These are phyloP conservation scores for Puccinia coronata DNA, from an alignment of 1,284 basidiomycete species.

Conservation along the genomic window DNA sequence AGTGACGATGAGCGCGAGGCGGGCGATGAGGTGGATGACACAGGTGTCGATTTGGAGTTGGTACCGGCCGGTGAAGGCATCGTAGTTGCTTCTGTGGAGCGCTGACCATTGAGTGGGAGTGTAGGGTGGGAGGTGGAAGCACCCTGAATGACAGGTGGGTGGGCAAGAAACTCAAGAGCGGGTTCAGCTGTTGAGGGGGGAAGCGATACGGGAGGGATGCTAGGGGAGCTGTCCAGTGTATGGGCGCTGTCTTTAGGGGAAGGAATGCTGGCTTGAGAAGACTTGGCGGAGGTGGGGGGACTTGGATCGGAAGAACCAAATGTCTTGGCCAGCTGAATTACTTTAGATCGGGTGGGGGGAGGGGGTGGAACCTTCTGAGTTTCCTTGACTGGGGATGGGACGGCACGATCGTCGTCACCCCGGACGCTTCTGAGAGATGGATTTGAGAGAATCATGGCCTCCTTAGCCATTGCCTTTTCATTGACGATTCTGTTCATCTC, in stretches of 20 bases:
- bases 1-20: background rate
- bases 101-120: constrained; percentile 7
- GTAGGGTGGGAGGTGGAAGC: background rate
- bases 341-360: constrained; percentile 45
- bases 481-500: constrained; percentile 36
- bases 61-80: background rate
- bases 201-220: background rate
- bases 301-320: constrained; percentile 17
- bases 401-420: background rate
- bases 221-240: background rate
- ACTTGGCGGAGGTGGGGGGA: background rate
- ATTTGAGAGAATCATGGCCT: constrained; percentile 22
- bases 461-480: constrained; percentile 39
- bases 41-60: constrained; percentile 14
- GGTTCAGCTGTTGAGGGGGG: background rate
- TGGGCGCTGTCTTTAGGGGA: background rate
- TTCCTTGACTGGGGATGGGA: constrained; percentile 16
- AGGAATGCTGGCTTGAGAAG: background rate
- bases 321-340: constrained; percentile 43
- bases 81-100: background rate
- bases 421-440: constrained; percentile 2
- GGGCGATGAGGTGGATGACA: constrained; percentile 16
- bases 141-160: constrained; percentile 1
- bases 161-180: constrained; percentile 13
- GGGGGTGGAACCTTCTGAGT: constrained; percentile 16